Base-by-base conservation (phyloP, 805 yeast genomes). In the Nakazawaea molendinolei region DNA sequence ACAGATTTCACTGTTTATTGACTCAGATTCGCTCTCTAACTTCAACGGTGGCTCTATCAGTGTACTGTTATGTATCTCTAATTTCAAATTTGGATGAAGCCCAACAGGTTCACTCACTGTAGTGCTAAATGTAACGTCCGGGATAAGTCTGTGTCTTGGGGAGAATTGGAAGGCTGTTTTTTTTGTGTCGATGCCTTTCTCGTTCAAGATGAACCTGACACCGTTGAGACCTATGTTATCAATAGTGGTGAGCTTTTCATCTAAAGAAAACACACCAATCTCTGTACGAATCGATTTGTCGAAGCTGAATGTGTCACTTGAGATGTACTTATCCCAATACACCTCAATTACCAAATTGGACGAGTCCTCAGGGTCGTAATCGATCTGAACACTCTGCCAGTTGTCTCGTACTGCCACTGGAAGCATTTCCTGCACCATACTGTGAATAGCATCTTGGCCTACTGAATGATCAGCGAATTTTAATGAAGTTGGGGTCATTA, bases 141-240 rank as follows among this genome's bases (percentile, higher is more conserved):
- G 39, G 5, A 33, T 20, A 4, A 22, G 12, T 12, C 36, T 29
- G 8, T 39, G 39, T 19, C 42, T 30, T 17, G 39, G 39, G 2
- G 16, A 31, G 28, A 31, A 31, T 23, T 39, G 42, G 33, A 39
- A 39, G 9, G 36, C 21, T 5, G 42, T 39, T 23, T 34, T 30
- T 10, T 33, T 34, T 5, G 30, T 6, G 18, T 7, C 19, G 6
- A 13, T 19, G 17, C 5, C 6, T 13, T 30, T 5, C 25, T 33
- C 14, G 23, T 10, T 16, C 5, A 38, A 14, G 5, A 39, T 9
- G 27, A 34, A 39, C 15, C 42, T 26, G n/a, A 39, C 39, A 9
- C 42, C 42, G 18, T 17, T 28, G 8, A 39, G 21, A 8, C 32
- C 38, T 6, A 25, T 14, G 17, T 34, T 39, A 13, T 34, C 42